A percentile compares a stretch with the other conserved stretches of the same genome.
phyloP scores from a whole-genome alignment of 2,329 filamentous ascomycete genomes.

The Berkeleyomyces basicola region DNA sequence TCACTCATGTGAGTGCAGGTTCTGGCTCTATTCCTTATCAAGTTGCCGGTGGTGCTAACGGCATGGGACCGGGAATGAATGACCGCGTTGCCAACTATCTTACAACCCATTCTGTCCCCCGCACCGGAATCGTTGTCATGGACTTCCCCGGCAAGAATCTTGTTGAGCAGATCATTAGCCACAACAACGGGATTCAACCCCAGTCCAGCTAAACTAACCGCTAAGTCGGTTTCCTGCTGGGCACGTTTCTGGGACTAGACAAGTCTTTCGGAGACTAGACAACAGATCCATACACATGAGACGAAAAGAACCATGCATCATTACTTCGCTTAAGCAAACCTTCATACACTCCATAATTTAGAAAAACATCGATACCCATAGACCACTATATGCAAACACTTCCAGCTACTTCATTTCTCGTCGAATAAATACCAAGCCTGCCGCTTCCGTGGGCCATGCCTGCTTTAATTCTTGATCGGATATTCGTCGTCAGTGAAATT shows the following conservation, averaged over 20 bases:
- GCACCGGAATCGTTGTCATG: constrained; percentile 30
- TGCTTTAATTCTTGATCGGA: not conserved
- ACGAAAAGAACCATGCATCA: too few species aligned
- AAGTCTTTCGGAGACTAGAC: not conserved
- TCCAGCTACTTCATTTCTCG: not conserved
- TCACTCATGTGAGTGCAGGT: not conserved
- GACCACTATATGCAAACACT: not conserved
- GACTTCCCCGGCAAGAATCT: constrained; percentile 30
- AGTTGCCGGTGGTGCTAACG: constrained; percentile 30
- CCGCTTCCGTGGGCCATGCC: not conserved
- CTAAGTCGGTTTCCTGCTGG: not conserved
- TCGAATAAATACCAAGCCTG: not conserved
- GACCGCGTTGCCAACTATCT: constrained; percentile 31
- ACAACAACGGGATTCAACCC: constrained; percentile 19
- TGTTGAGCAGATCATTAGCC: constrained; percentile 26
- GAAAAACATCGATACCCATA: not conserved
- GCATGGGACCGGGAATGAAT: constrained; percentile 28
- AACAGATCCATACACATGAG: not conserved
- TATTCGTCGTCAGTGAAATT: not conserved
- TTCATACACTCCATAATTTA: not conserved
- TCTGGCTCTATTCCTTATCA: constrained; percentile 17
- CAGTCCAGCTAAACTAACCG: not conserved
- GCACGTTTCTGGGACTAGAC: not conserved
- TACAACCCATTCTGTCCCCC: constrained; percentile 13
- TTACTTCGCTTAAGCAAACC: not conserved